phyloP scores from a whole-genome alignment of 306 rosid genomes.

The Malus sylvestris region DNA sequence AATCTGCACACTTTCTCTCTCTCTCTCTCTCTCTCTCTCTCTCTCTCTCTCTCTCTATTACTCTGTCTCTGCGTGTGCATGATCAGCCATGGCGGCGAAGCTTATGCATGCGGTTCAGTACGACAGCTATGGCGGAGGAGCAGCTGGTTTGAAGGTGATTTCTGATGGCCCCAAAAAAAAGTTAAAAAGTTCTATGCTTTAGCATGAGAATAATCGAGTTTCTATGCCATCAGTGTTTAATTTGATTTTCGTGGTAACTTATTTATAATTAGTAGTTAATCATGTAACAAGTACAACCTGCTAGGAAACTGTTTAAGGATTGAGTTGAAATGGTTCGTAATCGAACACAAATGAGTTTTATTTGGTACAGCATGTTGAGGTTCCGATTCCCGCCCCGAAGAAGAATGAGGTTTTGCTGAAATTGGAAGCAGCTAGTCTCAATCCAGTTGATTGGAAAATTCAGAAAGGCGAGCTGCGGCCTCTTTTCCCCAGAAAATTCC shows the following conservation, averaged over 20 bases:
- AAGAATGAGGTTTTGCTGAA: constrained; percentile 45
- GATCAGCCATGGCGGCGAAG: constrained; percentile 27
- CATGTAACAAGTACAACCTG: neutral
- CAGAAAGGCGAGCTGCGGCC: constrained; percentile 47
- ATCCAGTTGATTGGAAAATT: constrained; percentile 74
- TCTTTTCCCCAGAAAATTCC: constrained; percentile 41
- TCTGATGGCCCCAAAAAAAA: neutral
- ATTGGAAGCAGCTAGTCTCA: constrained; percentile 55
- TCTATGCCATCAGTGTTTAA: neutral
- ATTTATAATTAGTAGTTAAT: too few relatives aligned
- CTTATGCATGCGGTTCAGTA: constrained; percentile 66
- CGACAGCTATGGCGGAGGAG: constrained; percentile 53
- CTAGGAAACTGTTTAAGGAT: neutral
- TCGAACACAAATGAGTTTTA: too few relatives aligned
- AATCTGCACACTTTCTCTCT: neutral
- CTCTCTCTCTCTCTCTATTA: neutral
- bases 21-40: neutral
- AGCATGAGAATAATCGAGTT: too few relatives aligned
- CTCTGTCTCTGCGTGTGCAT: neutral
- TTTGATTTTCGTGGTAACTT: neutral
- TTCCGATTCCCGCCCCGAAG: constrained; percentile 54
- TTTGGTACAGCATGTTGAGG: constrained; percentile 32
- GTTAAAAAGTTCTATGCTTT: too few relatives aligned
- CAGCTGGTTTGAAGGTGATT: constrained; percentile 47
- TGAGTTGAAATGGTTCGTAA: neutral